Conservation (phyloP, 2,329 filamentous ascomycete genomes). For the Penicillium digitatum region DNA sequence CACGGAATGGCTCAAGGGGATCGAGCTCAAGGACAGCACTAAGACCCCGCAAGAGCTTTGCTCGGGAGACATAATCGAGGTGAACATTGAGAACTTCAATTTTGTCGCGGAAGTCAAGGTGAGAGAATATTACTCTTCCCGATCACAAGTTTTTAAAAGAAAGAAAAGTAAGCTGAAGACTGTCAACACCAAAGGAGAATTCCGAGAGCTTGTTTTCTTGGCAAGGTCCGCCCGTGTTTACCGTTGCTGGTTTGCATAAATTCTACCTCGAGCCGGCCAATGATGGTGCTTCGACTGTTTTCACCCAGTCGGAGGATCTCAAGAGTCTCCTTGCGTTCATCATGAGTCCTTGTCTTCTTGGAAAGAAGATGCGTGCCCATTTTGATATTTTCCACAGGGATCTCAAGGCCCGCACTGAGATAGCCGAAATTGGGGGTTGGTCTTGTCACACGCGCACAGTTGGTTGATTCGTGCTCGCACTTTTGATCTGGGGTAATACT, state of each 20-base stretch:
- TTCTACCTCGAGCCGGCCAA: conserved; percentile 23
- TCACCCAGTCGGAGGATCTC: conserved; percentile 24
- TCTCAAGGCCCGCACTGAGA: conserved; percentile 23
- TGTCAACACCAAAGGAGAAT: conserved; percentile 16
- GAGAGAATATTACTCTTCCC: not conserved
- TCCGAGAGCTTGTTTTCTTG: conserved; percentile 24
- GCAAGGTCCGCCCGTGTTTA: conserved; percentile 29
- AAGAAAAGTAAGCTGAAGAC: not conserved
- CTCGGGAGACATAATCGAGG: conserved; percentile 14
- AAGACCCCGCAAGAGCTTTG: conserved; percentile 13
- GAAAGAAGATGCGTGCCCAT: conserved; percentile 21
- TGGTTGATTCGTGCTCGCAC: not conserved
- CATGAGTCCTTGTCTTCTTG: conserved; percentile 22
- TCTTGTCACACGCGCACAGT: not conserved
- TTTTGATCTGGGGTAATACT: not conserved
- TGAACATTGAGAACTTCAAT: conserved; percentile 18
- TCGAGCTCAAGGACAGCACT: conserved; percentile 15
- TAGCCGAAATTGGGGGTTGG: not conserved
- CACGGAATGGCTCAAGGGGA: conserved; percentile 21
- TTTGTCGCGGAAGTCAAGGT: conserved; percentile 21
- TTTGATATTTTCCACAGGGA: conserved; percentile 23
- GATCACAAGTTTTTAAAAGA: not conserved
- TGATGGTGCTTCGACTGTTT: conserved; percentile 24
- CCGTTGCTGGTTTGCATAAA: conserved; percentile 24
- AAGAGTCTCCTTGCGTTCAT: conserved; percentile 22